Base-by-base conservation (phyloP, 805 yeast species). In the Wickerhamomyces ciferrii region DNA sequence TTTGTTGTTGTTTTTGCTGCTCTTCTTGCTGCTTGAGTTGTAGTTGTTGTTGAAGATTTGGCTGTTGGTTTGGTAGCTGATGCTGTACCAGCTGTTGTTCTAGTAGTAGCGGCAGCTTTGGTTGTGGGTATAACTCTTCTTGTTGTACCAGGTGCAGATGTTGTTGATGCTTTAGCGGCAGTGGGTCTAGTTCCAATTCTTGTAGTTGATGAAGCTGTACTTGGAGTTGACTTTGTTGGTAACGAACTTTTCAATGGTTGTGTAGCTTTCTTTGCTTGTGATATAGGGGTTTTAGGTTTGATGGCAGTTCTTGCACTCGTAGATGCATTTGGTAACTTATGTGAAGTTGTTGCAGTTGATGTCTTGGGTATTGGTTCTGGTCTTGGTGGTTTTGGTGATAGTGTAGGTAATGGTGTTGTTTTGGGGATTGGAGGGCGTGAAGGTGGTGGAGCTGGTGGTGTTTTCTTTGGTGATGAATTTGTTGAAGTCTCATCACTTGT, bases 391-490 rank as follows among this genome's bases (percentile, higher is more conserved):
- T 39, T 35, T 5, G 38, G 38, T 11, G 21, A 15, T 11, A 35
- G 8, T 6, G 23, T 35, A 17, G 42, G 23, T 14, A 36, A 31
- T 29, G 42, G 20, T 23, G 34, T 14, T 17, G 35, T 21, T 18
- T 19, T 31, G 21, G 24, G 21, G 10, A 42, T 15, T 24, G 23
- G 35, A 10, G 17, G 43, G 7, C 36, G 36, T 31, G 27, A 17
- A 25, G 43, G 19, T 18, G 41, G 14, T 42, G n/a, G 27, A 8
- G 36, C 15, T 20, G 49, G 32, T 6, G 45, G 32, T 23, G 41
- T n/a, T 17, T 44, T 46, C 27, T 45, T 38, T 23, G 50, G 47
- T 11, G 51, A 42, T n/a, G 53, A 31, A 5, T 32, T n/a, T 8
- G 34, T 40, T 9, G 24, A n/a, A 3, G 37, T 27, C 3, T 35